Percentiles rank a stretch among this genome's conserved stretches.
Evolutionary conservation across 1,284 basidiomycete species (phyloP).

Genomic region (Fomitopsis palustris): DNA sequence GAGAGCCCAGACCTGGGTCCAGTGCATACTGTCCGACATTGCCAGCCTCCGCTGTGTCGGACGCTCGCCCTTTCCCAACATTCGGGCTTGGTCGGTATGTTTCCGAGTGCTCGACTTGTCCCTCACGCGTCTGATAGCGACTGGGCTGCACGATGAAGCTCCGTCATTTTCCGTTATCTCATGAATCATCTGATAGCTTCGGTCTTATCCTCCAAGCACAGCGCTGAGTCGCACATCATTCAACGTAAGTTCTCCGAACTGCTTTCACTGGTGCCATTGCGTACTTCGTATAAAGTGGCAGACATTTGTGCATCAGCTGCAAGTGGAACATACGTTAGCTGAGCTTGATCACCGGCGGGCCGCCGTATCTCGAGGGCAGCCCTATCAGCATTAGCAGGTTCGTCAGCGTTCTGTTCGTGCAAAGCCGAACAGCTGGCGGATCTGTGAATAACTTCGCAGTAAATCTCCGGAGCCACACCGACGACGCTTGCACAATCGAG

Average conservation of each 20-base stretch:
- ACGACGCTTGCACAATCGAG: neutral
- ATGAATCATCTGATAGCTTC: constrained; percentile 27
- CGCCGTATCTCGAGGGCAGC: neutral
- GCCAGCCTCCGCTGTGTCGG: neutral
- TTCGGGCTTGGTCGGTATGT: neutral
- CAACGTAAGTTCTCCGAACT: too few relatives aligned
- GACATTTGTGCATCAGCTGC: too few relatives aligned
- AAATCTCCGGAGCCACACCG: constrained; percentile 3
- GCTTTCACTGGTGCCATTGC: too few relatives aligned
- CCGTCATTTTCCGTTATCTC: constrained; percentile 27
- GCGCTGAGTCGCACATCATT: constrained; percentile 1
- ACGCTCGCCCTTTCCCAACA: neutral
- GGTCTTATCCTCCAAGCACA: constrained; percentile 3
- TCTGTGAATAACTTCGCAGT: neutral
- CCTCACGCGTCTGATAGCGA: constrained; percentile 11
- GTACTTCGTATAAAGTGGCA: too few relatives aligned
- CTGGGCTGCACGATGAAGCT: constrained; percentile 17
- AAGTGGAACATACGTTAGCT: neutral
- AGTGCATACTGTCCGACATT: neutral
- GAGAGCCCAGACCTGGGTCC: neutral
- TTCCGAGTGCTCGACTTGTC: neutral
- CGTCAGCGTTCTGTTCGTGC: neutral
- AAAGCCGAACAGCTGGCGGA: neutral
- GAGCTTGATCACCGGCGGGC: neutral
- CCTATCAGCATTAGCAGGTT: neutral